Evolutionary conservation across 106 monocot species (phyloP), one percentile per base, ranked within the genome.

Genomic region (Narthecium ossifragum): DNA sequence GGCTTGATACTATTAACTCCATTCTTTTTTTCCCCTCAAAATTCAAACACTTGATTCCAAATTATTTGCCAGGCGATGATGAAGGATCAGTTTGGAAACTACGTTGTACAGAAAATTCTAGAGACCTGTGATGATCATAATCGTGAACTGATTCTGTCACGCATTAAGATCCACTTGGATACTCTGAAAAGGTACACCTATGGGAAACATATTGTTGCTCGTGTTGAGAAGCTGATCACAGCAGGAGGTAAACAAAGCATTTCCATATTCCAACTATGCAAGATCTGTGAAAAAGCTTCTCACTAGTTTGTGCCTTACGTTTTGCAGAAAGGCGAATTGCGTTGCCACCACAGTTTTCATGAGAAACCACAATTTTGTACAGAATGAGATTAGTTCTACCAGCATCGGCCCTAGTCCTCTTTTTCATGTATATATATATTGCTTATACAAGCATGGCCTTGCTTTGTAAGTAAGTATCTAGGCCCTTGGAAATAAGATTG

Each of bases 81-180:
- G 73, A 73, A 73, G 26, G 73, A 73, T 53, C 73, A 66, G 33
- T 73, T 66, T 66, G 73, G 51, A 26, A 73, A 73, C 33, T 73
- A 73, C 33, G 73, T 73, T 20, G 59, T 73, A 26, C 73, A 73
- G 53, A 73, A 53, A 34, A 53, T 60, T 48, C 66, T 73, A 18
- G 66, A 73, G 66, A 73, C 60, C 0, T 73, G 73, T 36, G 60
- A 73, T 46, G 73, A 66, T 59, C 28, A 59, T 10, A 65, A 57
- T 31, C 49, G 64, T 21, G 65, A 59, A n/a, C 23, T 59, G 25
- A 73, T 73, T 17, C 72, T 73, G 4, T 65, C 72, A 31, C 55
- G 66, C 51, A 60, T 73, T 48, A 73, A 54, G 23, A 45, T 61
- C 34, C 73, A 73, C 51, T 34, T 73, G 53, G 60, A 66, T 45